phyloP scores from a whole-genome alignment of 148 eudicot species.

The Cornus kousa region DNA sequence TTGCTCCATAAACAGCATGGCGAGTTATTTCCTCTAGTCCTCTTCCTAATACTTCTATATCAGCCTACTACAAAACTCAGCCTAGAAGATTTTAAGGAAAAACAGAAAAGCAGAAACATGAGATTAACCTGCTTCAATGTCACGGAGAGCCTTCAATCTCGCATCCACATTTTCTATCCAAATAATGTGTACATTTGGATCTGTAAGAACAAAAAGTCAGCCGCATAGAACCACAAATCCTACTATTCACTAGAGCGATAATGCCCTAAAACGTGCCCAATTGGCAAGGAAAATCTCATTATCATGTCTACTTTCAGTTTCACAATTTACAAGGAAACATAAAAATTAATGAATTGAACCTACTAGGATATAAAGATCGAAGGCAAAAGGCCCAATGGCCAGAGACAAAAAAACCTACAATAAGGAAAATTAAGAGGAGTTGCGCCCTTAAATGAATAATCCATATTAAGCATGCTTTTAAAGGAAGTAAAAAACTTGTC shows the following conservation, averaged over 20 bases:
- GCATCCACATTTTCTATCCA: slow-evolving; percentile 83
- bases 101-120: slow-evolving; percentile 2
- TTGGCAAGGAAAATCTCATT: background rate
- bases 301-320: background rate
- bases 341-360: background rate
- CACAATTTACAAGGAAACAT: background rate
- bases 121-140: slow-evolving; percentile 75
- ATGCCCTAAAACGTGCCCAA: background rate
- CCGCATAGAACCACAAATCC: too few species aligned
- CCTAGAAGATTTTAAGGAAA: background rate
- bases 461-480: too few species aligned
- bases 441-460: background rate
- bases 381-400: background rate
- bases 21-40: background rate
- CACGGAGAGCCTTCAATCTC: slow-evolving; percentile 72
- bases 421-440: background rate
- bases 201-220: slow-evolving; percentile 35
- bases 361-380: background rate
- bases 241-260: background rate
- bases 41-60: background rate
- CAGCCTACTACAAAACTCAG: background rate
- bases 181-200: slow-evolving; percentile 86
- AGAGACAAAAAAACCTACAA: background rate
- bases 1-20: background rate
- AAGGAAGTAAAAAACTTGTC: too few species aligned